Evolutionary conservation across 805 yeast species (phyloP).

Genomic region (Candida boleticola): DNA sequence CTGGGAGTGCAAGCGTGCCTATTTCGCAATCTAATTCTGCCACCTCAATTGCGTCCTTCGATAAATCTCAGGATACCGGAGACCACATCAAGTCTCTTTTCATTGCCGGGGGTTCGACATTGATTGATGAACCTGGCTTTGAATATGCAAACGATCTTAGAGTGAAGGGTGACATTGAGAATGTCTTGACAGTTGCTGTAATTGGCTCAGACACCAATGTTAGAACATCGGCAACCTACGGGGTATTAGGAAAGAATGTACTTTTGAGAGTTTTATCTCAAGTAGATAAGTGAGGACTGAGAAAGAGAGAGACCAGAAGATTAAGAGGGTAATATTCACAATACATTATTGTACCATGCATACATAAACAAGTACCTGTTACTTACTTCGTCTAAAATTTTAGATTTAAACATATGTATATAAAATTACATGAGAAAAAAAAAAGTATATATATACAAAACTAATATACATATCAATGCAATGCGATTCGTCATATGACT

Average conservation of each 20-base stretch:
- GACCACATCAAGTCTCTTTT: constrained; percentile 42
- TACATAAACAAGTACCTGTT: too few relatives aligned
- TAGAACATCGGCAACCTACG: constrained; percentile 59
- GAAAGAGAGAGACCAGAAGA: not conserved
- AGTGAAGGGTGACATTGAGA: constrained; percentile 34
- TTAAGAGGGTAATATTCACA: too few relatives aligned
- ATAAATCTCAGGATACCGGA: constrained; percentile 5
- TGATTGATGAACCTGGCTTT: constrained; percentile 67
- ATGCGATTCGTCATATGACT: too few relatives aligned
- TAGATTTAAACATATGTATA: too few relatives aligned
- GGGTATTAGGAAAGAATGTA: constrained; percentile 69
- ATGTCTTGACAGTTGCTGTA: constrained; percentile 58
- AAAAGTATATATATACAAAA: too few relatives aligned
- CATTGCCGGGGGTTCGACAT: constrained; percentile 64
- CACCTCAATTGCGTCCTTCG: not conserved
- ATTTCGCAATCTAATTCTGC: not conserved
- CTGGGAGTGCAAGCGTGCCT: not conserved
- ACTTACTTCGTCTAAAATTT: too few relatives aligned
- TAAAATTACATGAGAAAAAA: too few relatives aligned
- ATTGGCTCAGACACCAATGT: constrained; percentile 41
- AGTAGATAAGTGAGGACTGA: constrained; percentile 2
- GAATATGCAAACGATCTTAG: constrained; percentile 48
- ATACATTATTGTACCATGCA: too few relatives aligned
- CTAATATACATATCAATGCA: not conserved
- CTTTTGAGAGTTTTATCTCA: constrained; percentile 50